A percentile compares a stretch with the other conserved stretches of the same genome.
Evolutionary conservation across 495 filamentous ascomycete genomes (phyloP).

Genomic region (Penicillium paradoxum): DNA sequence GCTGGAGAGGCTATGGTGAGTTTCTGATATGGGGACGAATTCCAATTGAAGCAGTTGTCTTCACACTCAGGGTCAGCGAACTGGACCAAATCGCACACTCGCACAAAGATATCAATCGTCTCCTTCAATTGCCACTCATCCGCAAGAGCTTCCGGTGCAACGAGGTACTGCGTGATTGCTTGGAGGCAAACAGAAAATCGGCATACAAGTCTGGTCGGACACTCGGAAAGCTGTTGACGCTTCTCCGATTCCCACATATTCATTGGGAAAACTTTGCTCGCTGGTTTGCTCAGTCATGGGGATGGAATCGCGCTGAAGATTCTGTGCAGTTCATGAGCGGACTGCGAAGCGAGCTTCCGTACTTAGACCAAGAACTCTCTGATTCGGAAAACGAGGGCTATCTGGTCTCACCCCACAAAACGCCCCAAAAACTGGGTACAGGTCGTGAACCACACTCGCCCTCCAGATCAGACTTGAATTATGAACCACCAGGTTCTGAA

Average conservation of each 20-base stretch:
- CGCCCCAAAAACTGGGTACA: background rate
- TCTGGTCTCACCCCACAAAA: background rate
- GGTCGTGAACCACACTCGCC: background rate
- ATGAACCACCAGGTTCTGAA: background rate
- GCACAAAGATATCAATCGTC: slow-evolving; percentile 15
- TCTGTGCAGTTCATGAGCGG: background rate
- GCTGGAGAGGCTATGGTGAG: slow-evolving; percentile 29
- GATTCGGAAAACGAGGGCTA: background rate
- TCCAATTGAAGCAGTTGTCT: slow-evolving; percentile 20
- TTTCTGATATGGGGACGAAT: slow-evolving; percentile 31
- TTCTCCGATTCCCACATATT: background rate
- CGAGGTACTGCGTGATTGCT: background rate
- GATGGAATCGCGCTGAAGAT: background rate
- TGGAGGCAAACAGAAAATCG: background rate
- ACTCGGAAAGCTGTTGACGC: background rate
- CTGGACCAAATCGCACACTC: slow-evolving; percentile 15
- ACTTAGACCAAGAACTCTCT: background rate
- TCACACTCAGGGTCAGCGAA: slow-evolving; percentile 17
- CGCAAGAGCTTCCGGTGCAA: background rate
- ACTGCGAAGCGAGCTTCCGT: background rate
- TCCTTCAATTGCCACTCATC: slow-evolving; percentile 21
- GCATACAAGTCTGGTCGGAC: background rate
- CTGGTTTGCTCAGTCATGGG: background rate
- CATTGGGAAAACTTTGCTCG: background rate
- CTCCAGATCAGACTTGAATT: background rate